Conservation (phyloP, 2,329 filamentous ascomycete species). For the Colletotrichum cordylinicola region DNA sequence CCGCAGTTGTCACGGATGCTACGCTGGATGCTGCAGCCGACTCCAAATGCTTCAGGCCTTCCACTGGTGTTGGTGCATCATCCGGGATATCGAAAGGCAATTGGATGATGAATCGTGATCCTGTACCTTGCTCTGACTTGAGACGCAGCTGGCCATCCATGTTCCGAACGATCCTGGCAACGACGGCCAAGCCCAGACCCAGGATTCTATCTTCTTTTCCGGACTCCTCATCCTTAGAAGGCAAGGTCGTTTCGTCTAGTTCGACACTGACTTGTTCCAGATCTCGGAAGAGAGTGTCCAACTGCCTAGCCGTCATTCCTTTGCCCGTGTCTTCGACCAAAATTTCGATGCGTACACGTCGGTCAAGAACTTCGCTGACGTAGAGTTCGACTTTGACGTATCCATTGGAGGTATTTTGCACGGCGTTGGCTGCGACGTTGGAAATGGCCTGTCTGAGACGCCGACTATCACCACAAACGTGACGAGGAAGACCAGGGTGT, state of each 20-base stretch:
- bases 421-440: slow-evolving; percentile 84
- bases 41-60: slow-evolving; percentile 12
- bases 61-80: slow-evolving; percentile 34
- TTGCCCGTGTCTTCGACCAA: slow-evolving; percentile 77
- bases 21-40: slow-evolving; percentile 28
- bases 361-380: slow-evolving; percentile 57
- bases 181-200: slow-evolving; percentile 84
- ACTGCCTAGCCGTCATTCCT: slow-evolving; percentile 70
- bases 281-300: slow-evolving; percentile 64
- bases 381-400: slow-evolving; percentile 75
- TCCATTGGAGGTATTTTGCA: slow-evolving; percentile 76
- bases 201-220: slow-evolving; percentile 53
- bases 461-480: slow-evolving; percentile 80
- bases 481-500: slow-evolving; percentile 71
- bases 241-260: slow-evolving; percentile 31
- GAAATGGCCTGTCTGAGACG: slow-evolving; percentile 82
- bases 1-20: slow-evolving; percentile 35
- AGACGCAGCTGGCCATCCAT: slow-evolving; percentile 88
- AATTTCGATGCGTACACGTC: slow-evolving; percentile 73
- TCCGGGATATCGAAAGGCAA: slow-evolving; percentile 73
- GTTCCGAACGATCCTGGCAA: slow-evolving; percentile 85
- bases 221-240: slow-evolving; percentile 31
- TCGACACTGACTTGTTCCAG: slow-evolving; percentile 63
- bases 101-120: slow-evolving; percentile 82
- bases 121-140: slow-evolving; percentile 82